phyloP scores from a whole-genome alignment of 768 basidiomycete genomes.

The Candolleomyces efflorescens region DNA sequence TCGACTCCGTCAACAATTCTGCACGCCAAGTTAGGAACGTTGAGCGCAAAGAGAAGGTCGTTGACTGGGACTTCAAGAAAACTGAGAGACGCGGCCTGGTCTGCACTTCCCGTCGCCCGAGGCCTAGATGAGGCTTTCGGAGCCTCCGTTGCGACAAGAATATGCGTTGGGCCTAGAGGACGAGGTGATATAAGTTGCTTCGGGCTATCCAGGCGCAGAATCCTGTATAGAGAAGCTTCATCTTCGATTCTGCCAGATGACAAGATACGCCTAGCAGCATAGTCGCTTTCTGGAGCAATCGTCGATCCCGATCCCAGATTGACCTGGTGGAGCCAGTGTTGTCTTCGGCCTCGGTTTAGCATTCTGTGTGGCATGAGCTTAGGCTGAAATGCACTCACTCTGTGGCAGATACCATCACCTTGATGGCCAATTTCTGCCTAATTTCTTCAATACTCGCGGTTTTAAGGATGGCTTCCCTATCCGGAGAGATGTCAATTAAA shows the following conservation, averaged over 20 bases:
- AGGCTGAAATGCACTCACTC: not conserved
- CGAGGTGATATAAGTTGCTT: slow-evolving; percentile 1
- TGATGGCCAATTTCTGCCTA: not conserved
- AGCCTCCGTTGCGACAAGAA: not conserved
- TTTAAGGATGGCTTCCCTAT: not conserved
- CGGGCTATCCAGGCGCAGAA: not conserved
- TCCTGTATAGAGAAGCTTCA: not conserved
- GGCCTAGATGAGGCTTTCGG: not conserved
- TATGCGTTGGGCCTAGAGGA: slow-evolving; percentile 4
- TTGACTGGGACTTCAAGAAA: slow-evolving; percentile 19
- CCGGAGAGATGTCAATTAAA: slow-evolving; percentile 2
- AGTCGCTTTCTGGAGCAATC: not conserved
- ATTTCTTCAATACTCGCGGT: not conserved
- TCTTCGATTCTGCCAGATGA: not conserved
- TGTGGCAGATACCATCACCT: not conserved
- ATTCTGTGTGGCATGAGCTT: not conserved
- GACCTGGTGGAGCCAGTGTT: not conserved
- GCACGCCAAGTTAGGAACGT: slow-evolving; percentile 28
- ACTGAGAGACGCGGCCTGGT: not conserved
- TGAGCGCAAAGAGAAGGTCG: slow-evolving; percentile 33
- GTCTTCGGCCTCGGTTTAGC: not conserved
- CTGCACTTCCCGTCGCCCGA: not conserved
- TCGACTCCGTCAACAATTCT: not conserved
- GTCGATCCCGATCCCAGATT: no score
- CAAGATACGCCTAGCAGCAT: not conserved